Evolutionary conservation across 1,284 basidiomycete species (phyloP), one percentile per base, ranked within the genome.

Genomic region (Ganoderma sinense): DNA sequence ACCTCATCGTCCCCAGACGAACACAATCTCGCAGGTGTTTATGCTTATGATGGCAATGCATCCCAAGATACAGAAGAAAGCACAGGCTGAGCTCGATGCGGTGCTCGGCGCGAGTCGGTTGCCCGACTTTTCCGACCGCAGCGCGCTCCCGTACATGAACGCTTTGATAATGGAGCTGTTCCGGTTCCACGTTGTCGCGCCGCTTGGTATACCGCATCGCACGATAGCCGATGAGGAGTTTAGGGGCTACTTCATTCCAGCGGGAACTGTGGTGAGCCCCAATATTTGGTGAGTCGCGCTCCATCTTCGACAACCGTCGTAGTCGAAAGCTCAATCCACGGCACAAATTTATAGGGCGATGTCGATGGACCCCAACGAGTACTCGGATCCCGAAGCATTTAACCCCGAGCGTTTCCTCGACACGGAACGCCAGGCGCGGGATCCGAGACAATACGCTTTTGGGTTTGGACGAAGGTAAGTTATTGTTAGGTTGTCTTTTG

Each of bases 331-430:
- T 26, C 41, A 41, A 41, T 16, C 2, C 11, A 55, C 26, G 13
- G 5, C 3, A 10, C 14, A 20, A 20, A 7, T 31, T 8, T 20
- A 8, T 36, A 75, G 74, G 74, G 75, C 64, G 0, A 51, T 75
- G 18, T 58, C 68, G 10, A 70, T 69, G 23, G 69, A 75, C 64
- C 69, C 71, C 2, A 56, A 51, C 1, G 41, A 65, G 26, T 75
- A 75, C 53, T 66, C 73, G 6, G 67, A 71, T 39, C 75, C 75
- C 0, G 68, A 67, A 20, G 63, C 65, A 18, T 71, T 75, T 41
- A 56, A 56, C 2, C 74, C 74, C 4, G 73, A 75, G 36, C 65
- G 74, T 1, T 74, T 72, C 53, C 48, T 72, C 2, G 36, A 53
- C 11, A 11, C 33, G 23, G 62, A 63, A 16, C 4, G 6, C 13